Base-by-base conservation (phyloP, 2,329 filamentous ascomycete species). In the Ascochyta rabiei region DNA sequence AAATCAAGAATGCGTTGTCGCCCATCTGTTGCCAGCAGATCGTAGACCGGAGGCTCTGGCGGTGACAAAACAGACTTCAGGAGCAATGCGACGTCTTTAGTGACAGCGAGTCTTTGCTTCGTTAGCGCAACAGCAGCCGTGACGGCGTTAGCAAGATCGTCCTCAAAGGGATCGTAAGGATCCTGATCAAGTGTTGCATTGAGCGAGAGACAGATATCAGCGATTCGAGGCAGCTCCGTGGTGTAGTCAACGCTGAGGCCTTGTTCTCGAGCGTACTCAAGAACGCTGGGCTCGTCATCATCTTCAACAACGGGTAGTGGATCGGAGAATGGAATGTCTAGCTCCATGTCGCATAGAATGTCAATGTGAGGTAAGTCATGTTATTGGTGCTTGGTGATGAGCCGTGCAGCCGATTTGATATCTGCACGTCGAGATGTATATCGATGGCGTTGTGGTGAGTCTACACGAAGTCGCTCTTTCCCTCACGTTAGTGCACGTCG, bases 191-290 rank as follows among this genome's bases (percentile, higher is more conserved):
- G 18, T 1, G 43, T 33, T 12, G 63, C 34, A 13, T 40, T 42
- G 5, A 58, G 55, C 56, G 51, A 48, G 41, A 51, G n/a, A 21
- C 31, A 28, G 5, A 63, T 19, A 35, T 67, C 48, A 37, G 42
- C 19, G 9, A 62, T 21, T 3, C 64, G 33, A 2, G 72, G 70
- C 39, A 72, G 50, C 1, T 73, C 60, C 5, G 62, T 61, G 4
- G 64, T 66, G 61, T 76, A 76, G 52, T 79, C 67, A 45, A 53
- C 66, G 28, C 75, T 76, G 19, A 82, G 69, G 3, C 75, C 75
- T 53, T 81, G 68, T 43, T 75, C 77, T 21, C 79, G 75, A 18
- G 81, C 80, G 58, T 82, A 83, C 16, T 81, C 76, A 7, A 82
- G 66, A 6, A 78, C 60, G 18, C 74, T 75, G 15, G 70, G 69